A percentile compares a stretch with the other conserved stretches of the same genome.
Evolutionary conservation across 2,329 filamentous ascomycete species (phyloP).

Genomic region (Thielaviopsis punctulata): DNA sequence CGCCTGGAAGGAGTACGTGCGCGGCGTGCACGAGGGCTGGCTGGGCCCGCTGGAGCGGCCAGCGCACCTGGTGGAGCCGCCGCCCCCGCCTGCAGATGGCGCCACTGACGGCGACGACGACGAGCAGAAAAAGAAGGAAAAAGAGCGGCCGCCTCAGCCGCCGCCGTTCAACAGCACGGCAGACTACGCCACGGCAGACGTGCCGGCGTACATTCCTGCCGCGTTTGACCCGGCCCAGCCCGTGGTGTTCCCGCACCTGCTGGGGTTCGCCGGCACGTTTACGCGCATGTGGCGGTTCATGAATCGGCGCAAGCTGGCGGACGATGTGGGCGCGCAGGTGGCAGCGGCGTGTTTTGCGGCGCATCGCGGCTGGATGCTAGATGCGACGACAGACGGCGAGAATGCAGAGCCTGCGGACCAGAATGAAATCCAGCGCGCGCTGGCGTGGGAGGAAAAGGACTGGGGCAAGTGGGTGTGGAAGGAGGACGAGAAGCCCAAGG

Average conservation of each 20-base stretch:
- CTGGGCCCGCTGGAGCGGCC: conserved; percentile 64
- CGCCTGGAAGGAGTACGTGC: conserved; percentile 93
- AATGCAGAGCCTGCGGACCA: conserved; percentile 14
- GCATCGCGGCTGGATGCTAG: conserved; percentile 22
- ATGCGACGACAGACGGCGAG: conserved; percentile 11
- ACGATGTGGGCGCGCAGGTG: conserved; percentile 72
- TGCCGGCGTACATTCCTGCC: conserved; percentile 49
- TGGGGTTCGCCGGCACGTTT: conserved; percentile 83
- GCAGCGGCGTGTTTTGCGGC: conserved; percentile 60
- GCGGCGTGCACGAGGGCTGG: conserved; percentile 92
- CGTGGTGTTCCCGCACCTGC: conserved; percentile 70
- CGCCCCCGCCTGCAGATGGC: not conserved
- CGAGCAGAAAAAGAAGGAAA: conserved; percentile 34
- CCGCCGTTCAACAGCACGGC: conserved; percentile 55
- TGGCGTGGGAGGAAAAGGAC: conserved; percentile 56
- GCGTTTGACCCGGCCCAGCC: conserved; percentile 57
- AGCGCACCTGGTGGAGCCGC: conserved; percentile 18
- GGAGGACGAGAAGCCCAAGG: conserved; percentile 28
- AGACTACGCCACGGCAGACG: conserved; percentile 49
- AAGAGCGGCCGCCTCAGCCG: conserved; percentile 43
- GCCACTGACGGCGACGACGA: conserved; percentile 21
- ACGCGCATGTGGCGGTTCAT: conserved; percentile 77
- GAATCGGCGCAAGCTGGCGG: conserved; percentile 68
- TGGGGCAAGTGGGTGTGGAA: conserved; percentile 72
- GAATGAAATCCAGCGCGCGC: conserved; percentile 44